Base-by-base conservation (phyloP, 2,329 filamentous ascomycete genomes). In the Sporothrix pallida region DNA sequence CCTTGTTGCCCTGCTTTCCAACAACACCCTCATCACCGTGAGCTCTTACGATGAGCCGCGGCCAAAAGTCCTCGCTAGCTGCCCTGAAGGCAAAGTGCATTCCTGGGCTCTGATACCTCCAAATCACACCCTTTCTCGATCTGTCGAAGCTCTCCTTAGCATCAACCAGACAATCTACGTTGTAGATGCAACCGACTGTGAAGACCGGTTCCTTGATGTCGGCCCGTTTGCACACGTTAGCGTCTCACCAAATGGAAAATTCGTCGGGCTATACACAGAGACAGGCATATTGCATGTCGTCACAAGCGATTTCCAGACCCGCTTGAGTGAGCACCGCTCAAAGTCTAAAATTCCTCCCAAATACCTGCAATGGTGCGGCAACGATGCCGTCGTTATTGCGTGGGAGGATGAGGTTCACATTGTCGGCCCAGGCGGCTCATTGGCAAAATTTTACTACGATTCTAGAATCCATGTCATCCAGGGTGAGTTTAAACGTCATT, bases 391-490 rank as follows among this genome's bases (percentile, higher is more conserved):
- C 3, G 89, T 97, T 42, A 90, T 99, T 78, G 95, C 95, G 0
- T 99, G 96, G 96, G 96, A 98, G 80, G 96, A 99, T 79, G 96
- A 99, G 81, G 91, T 99, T 3, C 96, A 98, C 79, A 87, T 99
- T 42, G 92, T 99, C 75, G 96, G 95, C 0, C 94, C 94, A 0
- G 92, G 91, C 52, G 93, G 93, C 60, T 89, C 92, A 10, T 90
- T 92, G 5, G 90, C 84, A 58, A 91, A 89, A 75, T 96, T 94
- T 81, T 95, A 94, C 78, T 98, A 98, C 81, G 94, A 98, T 79
- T 93, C 92, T 9, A 91, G 93, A 76, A 92, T 99, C 13, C 96
- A 98, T 81, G 87, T 98, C 2, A 86, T 98, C 58, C 92, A 94
- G 17, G 95, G 97, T 85, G 87, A 88, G 82, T 72, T 48, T 4